These are phyloP conservation scores for Nymphaea thermarum DNA, from an alignment of 164 flowering plant species.

Conservation along the genomic window DNA sequence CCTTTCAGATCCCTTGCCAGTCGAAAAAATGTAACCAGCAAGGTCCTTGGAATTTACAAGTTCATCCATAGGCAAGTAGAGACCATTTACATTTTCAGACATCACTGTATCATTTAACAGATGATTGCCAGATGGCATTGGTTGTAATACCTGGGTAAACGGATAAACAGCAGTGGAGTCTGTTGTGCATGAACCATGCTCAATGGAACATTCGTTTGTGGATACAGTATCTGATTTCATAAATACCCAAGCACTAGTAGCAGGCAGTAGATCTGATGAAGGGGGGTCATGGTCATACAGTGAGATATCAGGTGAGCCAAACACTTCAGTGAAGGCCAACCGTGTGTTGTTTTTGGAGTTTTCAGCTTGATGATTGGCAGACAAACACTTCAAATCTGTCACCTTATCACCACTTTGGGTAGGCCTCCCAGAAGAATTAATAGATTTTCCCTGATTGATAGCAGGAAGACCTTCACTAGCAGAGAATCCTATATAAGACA, in stretches of 20 bases:
- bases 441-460: background rate
- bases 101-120: constrained; percentile 2
- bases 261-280: constrained; percentile 4
- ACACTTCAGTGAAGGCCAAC: background rate
- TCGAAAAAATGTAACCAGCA: constrained; percentile 3
- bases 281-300: constrained; percentile 2
- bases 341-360: constrained; percentile 3
- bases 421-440: constrained; percentile 1
- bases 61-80: constrained; percentile 6
- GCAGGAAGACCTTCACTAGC: background rate
- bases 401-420: background rate
- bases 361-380: background rate
- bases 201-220: constrained; percentile 2
- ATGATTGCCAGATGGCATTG: constrained; percentile 9
- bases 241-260: constrained; percentile 7
- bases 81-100: constrained; percentile 7
- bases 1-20: constrained; percentile 2
- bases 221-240: constrained; percentile 3
- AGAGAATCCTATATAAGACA: background rate
- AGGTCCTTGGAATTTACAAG: constrained; percentile 1
- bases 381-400: constrained; percentile 4
- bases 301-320: constrained; percentile 4
- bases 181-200: constrained; percentile 8
- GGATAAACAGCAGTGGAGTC: constrained; percentile 3
- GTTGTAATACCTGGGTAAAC: constrained; percentile 2